Conservation (phyloP, 257 asterid species). For the Solanum ossicruentum region DNA sequence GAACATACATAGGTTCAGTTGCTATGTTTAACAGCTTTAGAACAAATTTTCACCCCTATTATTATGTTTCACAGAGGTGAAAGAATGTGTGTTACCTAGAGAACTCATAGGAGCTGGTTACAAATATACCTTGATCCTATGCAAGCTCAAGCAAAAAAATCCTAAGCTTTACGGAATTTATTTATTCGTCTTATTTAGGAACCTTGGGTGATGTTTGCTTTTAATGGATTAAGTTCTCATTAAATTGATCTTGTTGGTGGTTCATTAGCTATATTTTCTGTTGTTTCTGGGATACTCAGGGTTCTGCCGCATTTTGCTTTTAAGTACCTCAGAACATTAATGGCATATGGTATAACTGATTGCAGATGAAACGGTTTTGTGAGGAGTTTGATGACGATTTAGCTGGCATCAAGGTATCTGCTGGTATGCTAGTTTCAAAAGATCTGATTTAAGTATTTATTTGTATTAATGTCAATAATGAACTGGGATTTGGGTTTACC, state of each 20-base stretch:
- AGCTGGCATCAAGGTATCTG: slow-evolving; percentile 64
- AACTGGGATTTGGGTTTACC: background rate
- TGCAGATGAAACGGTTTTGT: slow-evolving; percentile 61
- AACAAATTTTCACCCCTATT: background rate
- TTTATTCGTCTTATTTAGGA: background rate
- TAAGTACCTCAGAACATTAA: background rate
- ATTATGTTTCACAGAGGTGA: background rate
- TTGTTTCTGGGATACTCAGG: background rate
- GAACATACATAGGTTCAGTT: background rate
- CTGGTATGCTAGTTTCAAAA: slow-evolving; percentile 59
- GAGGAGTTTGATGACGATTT: slow-evolving; percentile 60
- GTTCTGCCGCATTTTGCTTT: background rate
- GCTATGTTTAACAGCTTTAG: background rate
- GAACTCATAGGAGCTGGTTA: background rate
- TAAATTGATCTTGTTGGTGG: background rate
- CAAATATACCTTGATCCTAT: background rate
- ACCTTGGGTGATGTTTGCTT: background rate
- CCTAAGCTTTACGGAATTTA: background rate
- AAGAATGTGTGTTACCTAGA: background rate
- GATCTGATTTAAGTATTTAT: background rate
- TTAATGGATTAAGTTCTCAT: background rate
- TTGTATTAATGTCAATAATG: background rate
- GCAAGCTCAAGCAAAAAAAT: background rate
- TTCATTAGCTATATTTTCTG: background rate
- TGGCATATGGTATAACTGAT: background rate